Evolutionary conservation across 225 moss, liverwort and hornwort species (phyloP), one percentile per base, ranked within the genome.

Genomic region (Asterella californica): DNA sequence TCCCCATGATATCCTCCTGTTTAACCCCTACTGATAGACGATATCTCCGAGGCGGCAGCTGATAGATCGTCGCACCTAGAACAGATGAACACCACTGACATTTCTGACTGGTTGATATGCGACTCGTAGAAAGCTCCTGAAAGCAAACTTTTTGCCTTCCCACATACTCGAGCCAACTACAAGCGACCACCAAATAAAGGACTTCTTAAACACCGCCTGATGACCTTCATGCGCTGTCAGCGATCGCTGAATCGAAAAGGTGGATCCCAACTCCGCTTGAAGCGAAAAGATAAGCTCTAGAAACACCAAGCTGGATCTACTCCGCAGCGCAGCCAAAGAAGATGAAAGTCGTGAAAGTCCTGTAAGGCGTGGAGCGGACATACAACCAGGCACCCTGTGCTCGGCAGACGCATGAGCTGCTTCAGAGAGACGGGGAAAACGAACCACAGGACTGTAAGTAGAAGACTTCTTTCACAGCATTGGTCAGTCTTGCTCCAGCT

Each of bases 1-100:
- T 83, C 79, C 91, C 96, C 96, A 96, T 96, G 57, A 70, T 75
- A 42, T 32, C 27, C 71, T 63, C 0, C 33, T 54, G 30, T 60
- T 82, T 82, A 86, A 69, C 33, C 74, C 50, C 76, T 78, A 78
- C 36, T 8, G 18, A 37, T 32, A 9, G 66, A 55, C 36, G 50
- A 15, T 11, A 38, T 45, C 29, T 69, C 49, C 60, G 53, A 68
- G 34, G 37, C 37, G 73, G 50, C 77, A 62, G 48, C 42, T 47
- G 17, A 47, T 17, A 42, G 69, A 77, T 80, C 53, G 65, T 74
- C 68, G 74, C 77, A 80, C 59, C 72, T 76, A 74, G 27, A 37
- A 76, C 48, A 61, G 49, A 48, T 74, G 37, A 57, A 37, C 67
- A 34, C 50, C 59, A 59, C 60, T 69, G 85, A 78, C 85, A 86